Conservation (phyloP, 371 early-diverging fungal species). For the Apophysomyces variabilis region DNA sequence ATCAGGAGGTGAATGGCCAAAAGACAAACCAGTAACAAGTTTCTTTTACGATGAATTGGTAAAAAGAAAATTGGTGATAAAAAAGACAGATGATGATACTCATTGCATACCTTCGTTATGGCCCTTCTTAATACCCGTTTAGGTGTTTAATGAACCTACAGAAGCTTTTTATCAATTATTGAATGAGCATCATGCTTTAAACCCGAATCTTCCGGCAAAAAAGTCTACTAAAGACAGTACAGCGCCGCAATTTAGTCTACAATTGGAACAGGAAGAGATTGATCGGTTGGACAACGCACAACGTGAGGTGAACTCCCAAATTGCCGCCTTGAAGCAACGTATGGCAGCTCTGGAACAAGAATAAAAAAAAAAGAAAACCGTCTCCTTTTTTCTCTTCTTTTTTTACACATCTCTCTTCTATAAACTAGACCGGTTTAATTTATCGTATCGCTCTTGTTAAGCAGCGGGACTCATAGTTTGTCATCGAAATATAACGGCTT, state of each 20-base stretch:
- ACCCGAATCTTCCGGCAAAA: slow-evolving; percentile 38
- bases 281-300: slow-evolving; percentile 64
- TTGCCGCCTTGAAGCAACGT: slow-evolving; percentile 57
- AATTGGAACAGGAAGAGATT: slow-evolving; percentile 69
- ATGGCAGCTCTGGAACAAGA: slow-evolving; percentile 56
- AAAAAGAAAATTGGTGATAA: slow-evolving; percentile 6
- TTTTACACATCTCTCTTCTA: neutral
- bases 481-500: too few relatives aligned
- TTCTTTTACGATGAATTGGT: slow-evolving; percentile 84
- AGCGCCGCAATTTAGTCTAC: slow-evolving; percentile 56
- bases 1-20: slow-evolving; percentile 69
- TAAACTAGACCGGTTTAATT: too few relatives aligned
- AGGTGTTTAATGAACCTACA: slow-evolving; percentile 89
- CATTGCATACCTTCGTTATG: too few relatives aligned
- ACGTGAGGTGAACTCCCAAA: slow-evolving; percentile 63
- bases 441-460: too few relatives aligned
- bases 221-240: slow-evolving; percentile 36
- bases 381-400: neutral
- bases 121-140: neutral
- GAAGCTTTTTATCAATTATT: slow-evolving; percentile 79
- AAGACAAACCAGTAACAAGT: slow-evolving; percentile 77
- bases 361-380: slow-evolving; percentile 22
- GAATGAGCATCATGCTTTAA: slow-evolving; percentile 56
- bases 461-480: too few relatives aligned
- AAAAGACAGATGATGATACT: neutral